Percentiles rank a stretch among this genome's conserved stretches.
phyloP scores from a whole-genome alignment of 202 grass and related monocot species.

The Setaria italica region DNA sequence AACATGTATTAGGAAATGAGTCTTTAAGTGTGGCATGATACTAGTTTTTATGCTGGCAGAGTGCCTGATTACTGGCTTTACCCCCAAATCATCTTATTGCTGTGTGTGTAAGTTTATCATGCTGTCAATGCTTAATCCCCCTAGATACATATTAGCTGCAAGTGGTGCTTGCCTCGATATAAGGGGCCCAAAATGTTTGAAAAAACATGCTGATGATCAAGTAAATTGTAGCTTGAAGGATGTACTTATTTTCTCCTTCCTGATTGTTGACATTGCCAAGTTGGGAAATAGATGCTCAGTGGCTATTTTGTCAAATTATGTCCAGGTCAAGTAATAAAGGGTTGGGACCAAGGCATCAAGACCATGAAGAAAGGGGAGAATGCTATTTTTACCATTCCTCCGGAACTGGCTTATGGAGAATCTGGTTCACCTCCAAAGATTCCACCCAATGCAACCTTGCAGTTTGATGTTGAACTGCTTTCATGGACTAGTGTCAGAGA shows the following conservation, averaged over 20 bases:
- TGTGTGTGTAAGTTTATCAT: neutral
- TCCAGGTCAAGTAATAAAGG: slow-evolving; percentile 88
- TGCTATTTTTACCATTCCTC: slow-evolving; percentile 88
- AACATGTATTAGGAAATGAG: neutral
- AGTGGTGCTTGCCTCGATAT: neutral
- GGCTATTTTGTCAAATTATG: slow-evolving; percentile 29
- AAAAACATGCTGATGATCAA: neutral
- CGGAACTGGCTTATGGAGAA: slow-evolving; percentile 90
- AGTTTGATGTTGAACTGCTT: slow-evolving; percentile 95
- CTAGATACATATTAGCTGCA: neutral
- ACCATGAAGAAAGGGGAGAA: slow-evolving; percentile 99
- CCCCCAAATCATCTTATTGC: neutral
- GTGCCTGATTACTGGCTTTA: neutral
- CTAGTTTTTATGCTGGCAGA: neutral
- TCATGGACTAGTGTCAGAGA: slow-evolving; percentile 90
- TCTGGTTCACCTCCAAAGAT: slow-evolving; percentile 87
- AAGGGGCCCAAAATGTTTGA: neutral
- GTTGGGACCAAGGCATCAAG: slow-evolving; percentile 95
- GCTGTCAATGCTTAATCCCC: neutral
- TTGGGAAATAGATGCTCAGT: slow-evolving; percentile 14
- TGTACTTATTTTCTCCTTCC: neutral
- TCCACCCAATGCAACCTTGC: slow-evolving; percentile 80
- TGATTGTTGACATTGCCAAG: neutral
- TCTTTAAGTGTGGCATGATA: neutral
- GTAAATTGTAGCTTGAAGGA: neutral